A percentile compares a stretch with the other conserved stretches of the same genome.
phyloP scores from a whole-genome alignment of 176 grass and related monocot genomes.

The Raddia distichophylla region DNA sequence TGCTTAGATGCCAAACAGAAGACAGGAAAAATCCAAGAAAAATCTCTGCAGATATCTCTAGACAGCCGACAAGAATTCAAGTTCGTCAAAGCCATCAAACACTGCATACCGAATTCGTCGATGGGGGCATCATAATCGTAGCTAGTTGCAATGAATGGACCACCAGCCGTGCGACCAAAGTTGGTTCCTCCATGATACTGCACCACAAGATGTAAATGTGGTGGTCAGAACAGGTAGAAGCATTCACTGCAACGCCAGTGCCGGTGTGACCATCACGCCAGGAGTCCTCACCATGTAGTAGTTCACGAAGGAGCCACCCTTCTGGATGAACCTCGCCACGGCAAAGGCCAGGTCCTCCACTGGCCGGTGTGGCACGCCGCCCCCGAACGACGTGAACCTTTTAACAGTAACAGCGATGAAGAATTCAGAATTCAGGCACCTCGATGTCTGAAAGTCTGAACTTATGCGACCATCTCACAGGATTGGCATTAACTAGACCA shows the following conservation, averaged over 20 bases:
- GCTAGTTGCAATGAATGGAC: slow-evolving; percentile 90
- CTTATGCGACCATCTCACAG: neutral
- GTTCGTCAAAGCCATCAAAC: slow-evolving; percentile 35
- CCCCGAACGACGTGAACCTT: slow-evolving; percentile 90
- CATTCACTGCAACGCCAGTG: slow-evolving; percentile 42
- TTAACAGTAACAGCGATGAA: neutral
- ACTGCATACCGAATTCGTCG: slow-evolving; percentile 82
- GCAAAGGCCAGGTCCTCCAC: slow-evolving; percentile 86
- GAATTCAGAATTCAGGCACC: neutral
- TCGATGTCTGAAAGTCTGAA: neutral
- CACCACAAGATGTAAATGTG: slow-evolving; percentile 43
- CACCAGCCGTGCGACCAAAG: slow-evolving; percentile 85
- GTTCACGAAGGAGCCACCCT: slow-evolving; percentile 93
- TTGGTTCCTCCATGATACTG: slow-evolving; percentile 99
- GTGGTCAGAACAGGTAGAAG: slow-evolving; percentile 44
- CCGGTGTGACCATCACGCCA: slow-evolving; percentile 20
- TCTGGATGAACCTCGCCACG: slow-evolving; percentile 85
- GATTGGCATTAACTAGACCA: neutral
- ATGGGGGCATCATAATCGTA: slow-evolving; percentile 96
- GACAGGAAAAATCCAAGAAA: neutral
- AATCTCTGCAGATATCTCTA: slow-evolving; percentile 5
- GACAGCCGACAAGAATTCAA: neutral
- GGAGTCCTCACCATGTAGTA: slow-evolving; percentile 84
- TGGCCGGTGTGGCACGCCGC: slow-evolving; percentile 72
- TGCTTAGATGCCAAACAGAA: neutral